Evolutionary conservation across 2,329 filamentous ascomycete species (phyloP).

Genomic region (Berkeleyomyces basicola): DNA sequence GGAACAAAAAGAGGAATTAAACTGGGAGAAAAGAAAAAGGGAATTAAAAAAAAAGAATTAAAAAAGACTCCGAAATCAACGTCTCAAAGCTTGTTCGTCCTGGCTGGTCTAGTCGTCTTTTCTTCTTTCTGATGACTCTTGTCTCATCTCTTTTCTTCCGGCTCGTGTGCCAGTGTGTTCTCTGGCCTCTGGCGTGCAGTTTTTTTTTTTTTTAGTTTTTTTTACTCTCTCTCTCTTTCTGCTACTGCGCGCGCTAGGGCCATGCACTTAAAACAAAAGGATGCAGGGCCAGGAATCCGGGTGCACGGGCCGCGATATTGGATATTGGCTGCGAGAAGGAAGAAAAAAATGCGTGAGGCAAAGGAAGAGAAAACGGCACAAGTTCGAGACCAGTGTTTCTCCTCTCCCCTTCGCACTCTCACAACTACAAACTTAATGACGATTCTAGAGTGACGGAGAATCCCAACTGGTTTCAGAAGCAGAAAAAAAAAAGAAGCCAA

Average conservation of each 20-base stretch:
- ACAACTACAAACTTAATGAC: too few species aligned
- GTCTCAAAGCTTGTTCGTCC: too few species aligned
- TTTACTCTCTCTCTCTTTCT: background rate
- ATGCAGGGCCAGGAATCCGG: background rate
- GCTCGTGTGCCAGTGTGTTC: too few species aligned
- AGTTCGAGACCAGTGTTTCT: background rate
- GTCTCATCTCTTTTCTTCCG: too few species aligned
- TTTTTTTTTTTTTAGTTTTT: background rate
- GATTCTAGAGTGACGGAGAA: too few species aligned
- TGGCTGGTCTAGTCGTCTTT: too few species aligned
- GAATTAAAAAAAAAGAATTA: background rate
- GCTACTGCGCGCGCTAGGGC: background rate
- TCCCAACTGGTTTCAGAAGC: too few species aligned
- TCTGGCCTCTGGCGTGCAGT: too few species aligned
- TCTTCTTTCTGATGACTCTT: too few species aligned
- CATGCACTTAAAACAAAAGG: conserved; percentile 5
- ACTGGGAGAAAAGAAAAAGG: background rate
- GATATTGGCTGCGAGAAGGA: background rate
- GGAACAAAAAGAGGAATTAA: background rate
- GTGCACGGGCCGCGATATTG: background rate
- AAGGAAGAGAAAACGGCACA: background rate
- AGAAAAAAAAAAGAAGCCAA: too few species aligned
- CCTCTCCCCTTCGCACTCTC: background rate
- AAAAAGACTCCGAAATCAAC: background rate
- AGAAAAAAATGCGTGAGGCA: background rate